phyloP scores from a whole-genome alignment of 192 early-diverging fungal genomes.

The Coemansia sp. region DNA sequence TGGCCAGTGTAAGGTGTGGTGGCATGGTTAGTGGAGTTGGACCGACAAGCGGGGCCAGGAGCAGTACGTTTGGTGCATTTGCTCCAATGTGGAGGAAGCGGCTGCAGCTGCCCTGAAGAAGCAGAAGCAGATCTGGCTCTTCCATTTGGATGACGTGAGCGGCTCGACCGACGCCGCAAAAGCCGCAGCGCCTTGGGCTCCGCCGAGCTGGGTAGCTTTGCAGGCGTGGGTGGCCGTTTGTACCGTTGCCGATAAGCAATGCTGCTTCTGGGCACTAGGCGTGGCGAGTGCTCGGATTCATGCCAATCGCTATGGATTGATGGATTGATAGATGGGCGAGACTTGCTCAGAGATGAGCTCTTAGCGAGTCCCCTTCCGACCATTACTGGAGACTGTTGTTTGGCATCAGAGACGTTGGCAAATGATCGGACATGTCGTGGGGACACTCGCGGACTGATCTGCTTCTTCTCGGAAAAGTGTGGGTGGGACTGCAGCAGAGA shows the following conservation, averaged over 20 bases:
- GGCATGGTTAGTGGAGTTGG: slow-evolving; percentile 8
- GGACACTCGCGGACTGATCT: background rate
- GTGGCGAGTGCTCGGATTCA: background rate
- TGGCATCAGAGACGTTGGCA: background rate
- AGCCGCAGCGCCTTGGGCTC: background rate
- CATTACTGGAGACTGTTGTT: background rate
- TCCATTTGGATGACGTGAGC: background rate
- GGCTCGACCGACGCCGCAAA: background rate
- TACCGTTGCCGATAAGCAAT: background rate
- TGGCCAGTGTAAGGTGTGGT: slow-evolving; percentile 4
- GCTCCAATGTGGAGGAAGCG: slow-evolving; percentile 31
- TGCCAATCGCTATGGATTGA: background rate
- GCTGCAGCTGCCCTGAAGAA: slow-evolving; percentile 5
- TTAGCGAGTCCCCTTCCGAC: background rate
- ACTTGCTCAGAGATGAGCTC: background rate
- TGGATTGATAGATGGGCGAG: background rate
- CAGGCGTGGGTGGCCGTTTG: background rate
- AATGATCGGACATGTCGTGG: background rate
- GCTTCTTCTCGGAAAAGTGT: slow-evolving; percentile 5
- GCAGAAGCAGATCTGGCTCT: background rate
- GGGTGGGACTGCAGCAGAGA: background rate
- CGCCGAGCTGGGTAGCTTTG: background rate
- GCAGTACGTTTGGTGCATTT: slow-evolving; percentile 8
- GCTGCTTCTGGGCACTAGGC: background rate
- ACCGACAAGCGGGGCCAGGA: background rate